A percentile compares a stretch with the other conserved stretches of the same genome.
These are phyloP conservation scores for Myxozyma kluyveri DNA, from an alignment of 805 yeast genomes.

Conservation along the genomic window DNA sequence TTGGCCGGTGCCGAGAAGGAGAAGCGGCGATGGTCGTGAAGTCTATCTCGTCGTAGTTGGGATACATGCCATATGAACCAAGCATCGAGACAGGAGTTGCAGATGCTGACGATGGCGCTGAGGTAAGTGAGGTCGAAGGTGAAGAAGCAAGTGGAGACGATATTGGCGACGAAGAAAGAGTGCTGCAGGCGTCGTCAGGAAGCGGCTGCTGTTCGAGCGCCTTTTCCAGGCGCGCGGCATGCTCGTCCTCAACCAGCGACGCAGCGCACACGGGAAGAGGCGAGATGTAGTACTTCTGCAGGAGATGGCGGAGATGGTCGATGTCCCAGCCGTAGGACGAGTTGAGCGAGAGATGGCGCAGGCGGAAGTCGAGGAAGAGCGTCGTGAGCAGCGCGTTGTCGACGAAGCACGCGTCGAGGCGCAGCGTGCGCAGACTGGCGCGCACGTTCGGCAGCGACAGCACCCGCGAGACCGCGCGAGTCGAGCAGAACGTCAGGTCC, in stretches of 20 bases:
- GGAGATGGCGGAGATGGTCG: slow-evolving; percentile 12
- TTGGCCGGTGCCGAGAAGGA: no score
- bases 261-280: slow-evolving; percentile 14
- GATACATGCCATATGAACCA: slow-evolving; percentile 1
- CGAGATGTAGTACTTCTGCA: slow-evolving; percentile 15
- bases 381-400: slow-evolving; percentile 21
- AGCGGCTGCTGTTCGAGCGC: not conserved
- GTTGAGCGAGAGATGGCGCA: slow-evolving; percentile 17
- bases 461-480: slow-evolving; percentile 36
- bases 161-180: not conserved
- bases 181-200: no score
- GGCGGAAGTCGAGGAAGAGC: slow-evolving; percentile 20
- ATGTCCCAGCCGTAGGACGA: slow-evolving; percentile 25
- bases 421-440: slow-evolving; percentile 54
- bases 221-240: not conserved
- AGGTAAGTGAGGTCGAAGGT: slow-evolving; percentile 5
- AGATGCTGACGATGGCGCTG: not conserved
- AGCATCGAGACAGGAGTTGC: not conserved
- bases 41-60: not conserved
- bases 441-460: slow-evolving; percentile 54
- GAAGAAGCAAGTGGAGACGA: not conserved
- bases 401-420: slow-evolving; percentile 22
- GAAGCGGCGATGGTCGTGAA: not conserved
- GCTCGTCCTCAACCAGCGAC: slow-evolving; percentile 7
- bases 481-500: slow-evolving; percentile 14